Percentiles rank a stretch among this genome's conserved stretches.
phyloP scores from a whole-genome alignment of 1,284 basidiomycete genomes.

The Melampsora larici-populina region DNA sequence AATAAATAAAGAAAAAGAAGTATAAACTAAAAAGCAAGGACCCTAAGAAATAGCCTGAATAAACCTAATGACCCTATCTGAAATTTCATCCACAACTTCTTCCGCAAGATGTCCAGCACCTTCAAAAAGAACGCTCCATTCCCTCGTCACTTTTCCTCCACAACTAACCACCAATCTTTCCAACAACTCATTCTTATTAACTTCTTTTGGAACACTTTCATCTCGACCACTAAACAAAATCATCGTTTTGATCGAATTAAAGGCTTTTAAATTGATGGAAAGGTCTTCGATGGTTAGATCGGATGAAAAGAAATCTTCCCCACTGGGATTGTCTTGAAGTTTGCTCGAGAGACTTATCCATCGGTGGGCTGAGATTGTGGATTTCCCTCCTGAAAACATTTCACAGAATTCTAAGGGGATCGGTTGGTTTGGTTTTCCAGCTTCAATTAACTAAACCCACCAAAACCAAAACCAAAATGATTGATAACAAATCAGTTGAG shows the following conservation, averaged over 20 bases:
- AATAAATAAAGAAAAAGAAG: too few relatives aligned
- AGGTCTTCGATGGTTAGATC: slow-evolving; percentile 9
- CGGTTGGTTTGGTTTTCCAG: background rate
- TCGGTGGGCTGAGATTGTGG: slow-evolving; percentile 28
- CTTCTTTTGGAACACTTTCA: slow-evolving; percentile 15
- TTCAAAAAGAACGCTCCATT: slow-evolving; percentile 27
- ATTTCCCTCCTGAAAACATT: slow-evolving; percentile 25
- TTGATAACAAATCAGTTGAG: too few relatives aligned
- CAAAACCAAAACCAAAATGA: background rate
- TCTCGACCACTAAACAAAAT: slow-evolving; percentile 25
- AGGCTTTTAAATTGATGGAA: background rate
- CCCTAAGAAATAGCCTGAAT: slow-evolving; percentile 3
- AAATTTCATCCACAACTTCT: slow-evolving; percentile 14
- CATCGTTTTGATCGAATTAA: background rate
- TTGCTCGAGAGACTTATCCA: slow-evolving; percentile 26
- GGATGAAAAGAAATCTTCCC: slow-evolving; percentile 42
- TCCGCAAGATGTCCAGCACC: slow-evolving; percentile 24
- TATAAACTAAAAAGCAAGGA: too few relatives aligned
- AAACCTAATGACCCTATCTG: slow-evolving; percentile 22
- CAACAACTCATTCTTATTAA: slow-evolving; percentile 21
- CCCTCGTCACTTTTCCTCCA: background rate
- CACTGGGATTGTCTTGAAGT: slow-evolving; percentile 4
- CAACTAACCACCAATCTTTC: background rate
- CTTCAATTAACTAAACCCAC: background rate
- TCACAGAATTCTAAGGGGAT: slow-evolving; percentile 31